phyloP scores from a whole-genome alignment of 2,329 filamentous ascomycete species.

The Pseudogymnoascus verrucosus region DNA sequence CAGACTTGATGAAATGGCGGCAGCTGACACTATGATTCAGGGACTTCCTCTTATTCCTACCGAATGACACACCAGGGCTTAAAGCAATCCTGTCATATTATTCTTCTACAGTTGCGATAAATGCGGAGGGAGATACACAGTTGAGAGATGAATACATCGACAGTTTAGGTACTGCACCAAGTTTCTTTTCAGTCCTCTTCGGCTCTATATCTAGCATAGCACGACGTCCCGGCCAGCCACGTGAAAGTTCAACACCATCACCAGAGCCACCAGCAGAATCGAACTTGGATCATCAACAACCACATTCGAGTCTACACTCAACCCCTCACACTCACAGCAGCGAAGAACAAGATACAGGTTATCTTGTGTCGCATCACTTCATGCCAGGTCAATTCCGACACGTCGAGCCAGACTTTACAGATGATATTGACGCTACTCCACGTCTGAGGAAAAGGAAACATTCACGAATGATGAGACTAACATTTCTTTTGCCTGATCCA shows the following conservation, averaged over 20 bases:
- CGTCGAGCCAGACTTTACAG: slow-evolving; percentile 9
- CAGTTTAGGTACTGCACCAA: slow-evolving; percentile 78
- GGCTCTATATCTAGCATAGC: slow-evolving; percentile 66
- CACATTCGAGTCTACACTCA: background rate
- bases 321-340: background rate
- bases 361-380: background rate
- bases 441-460: slow-evolving; percentile 14
- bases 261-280: slow-evolving; percentile 2
- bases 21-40: slow-evolving; percentile 36
- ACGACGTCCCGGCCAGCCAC: slow-evolving; percentile 27
- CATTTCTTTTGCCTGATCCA: slow-evolving; percentile 61
- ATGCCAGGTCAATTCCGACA: slow-evolving; percentile 2
- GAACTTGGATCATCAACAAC: slow-evolving; percentile 4
- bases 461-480: slow-evolving; percentile 17
- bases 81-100: slow-evolving; percentile 86
- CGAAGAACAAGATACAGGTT: background rate
- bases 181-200: slow-evolving; percentile 65
- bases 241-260: slow-evolving; percentile 12
- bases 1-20: background rate
- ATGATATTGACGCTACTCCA: slow-evolving; percentile 10
- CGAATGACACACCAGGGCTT: slow-evolving; percentile 59
- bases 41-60: slow-evolving; percentile 90
- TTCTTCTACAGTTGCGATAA: slow-evolving; percentile 79
- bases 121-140: slow-evolving; percentile 86
- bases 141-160: slow-evolving; percentile 86